phyloP scores from a whole-genome alignment of 371 early-diverging fungal species.

The Gilbertella persicaria region DNA sequence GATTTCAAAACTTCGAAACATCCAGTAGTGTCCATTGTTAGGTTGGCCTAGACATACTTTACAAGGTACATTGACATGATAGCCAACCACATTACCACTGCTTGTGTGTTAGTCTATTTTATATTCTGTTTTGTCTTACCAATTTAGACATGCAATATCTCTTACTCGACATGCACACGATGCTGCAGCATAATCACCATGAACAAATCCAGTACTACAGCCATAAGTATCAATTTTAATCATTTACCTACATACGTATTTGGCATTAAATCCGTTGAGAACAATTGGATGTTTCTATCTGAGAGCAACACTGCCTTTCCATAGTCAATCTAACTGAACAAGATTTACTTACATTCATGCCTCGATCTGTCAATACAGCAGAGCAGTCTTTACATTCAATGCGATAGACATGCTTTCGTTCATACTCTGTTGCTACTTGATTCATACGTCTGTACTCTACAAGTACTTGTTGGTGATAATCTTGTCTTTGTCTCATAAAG shows the following conservation, averaged over 20 bases:
- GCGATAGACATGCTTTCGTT: slow-evolving; percentile 42
- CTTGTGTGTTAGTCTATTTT: background rate
- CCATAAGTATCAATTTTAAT: background rate
- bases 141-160: slow-evolving; percentile 40
- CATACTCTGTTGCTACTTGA: slow-evolving; percentile 27
- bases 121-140: slow-evolving; percentile 24
- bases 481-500: slow-evolving; percentile 1
- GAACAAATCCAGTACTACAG: slow-evolving; percentile 34
- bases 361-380: slow-evolving; percentile 33
- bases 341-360: slow-evolving; percentile 35
- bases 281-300: slow-evolving; percentile 35
- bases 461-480: slow-evolving; percentile 20
- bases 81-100: slow-evolving; percentile 47
- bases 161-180: slow-evolving; percentile 41
- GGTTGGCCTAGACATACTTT: slow-evolving; percentile 38
- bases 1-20: slow-evolving; percentile 39
- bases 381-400: slow-evolving; percentile 40
- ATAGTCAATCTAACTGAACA: background rate
- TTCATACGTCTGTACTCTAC: slow-evolving; percentile 32
- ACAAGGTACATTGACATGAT: slow-evolving; percentile 48
- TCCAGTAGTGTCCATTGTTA: slow-evolving; percentile 48
- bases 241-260: slow-evolving; percentile 27
- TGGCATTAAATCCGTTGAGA: slow-evolving; percentile 44
- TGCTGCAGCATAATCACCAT: slow-evolving; percentile 45
- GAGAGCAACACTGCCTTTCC: slow-evolving; percentile 38